These are phyloP conservation scores for Cavenderia fasciculata DNA, from an alignment of 78 protist species.

Conservation along the genomic window DNA sequence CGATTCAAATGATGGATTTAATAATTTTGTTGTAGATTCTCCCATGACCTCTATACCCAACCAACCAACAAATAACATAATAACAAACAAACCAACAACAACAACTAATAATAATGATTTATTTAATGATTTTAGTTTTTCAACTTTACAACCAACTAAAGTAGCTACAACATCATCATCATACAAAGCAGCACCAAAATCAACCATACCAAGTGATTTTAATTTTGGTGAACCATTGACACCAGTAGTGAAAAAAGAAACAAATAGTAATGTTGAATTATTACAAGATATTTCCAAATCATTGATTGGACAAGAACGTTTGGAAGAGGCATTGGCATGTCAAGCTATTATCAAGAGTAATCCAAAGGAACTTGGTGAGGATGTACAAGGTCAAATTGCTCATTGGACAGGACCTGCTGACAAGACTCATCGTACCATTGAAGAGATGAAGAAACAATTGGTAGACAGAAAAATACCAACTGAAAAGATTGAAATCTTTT, in stretches of 20 bases:
- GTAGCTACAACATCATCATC: slow-evolving; percentile 5
- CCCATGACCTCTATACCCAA: too few species aligned
- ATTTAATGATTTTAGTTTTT: too few species aligned
- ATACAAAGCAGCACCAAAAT: neutral
- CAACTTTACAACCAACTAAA: neutral
- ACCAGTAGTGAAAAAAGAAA: neutral
- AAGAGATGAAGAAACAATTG: slow-evolving; percentile 35
- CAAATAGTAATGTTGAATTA: neutral
- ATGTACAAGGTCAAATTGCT: slow-evolving; percentile 12
- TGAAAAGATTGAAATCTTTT: slow-evolving; percentile 44
- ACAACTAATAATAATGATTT: too few species aligned
- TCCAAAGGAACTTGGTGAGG: neutral
- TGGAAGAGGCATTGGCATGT: slow-evolving; percentile 56
- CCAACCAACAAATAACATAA: too few species aligned
- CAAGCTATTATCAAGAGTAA: slow-evolving; percentile 2
- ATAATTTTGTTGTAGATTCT: too few species aligned
- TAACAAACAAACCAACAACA: too few species aligned
- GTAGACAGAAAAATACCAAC: slow-evolving; percentile 22
- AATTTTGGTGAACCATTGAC: neutral
- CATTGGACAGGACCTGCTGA: slow-evolving; percentile 30
- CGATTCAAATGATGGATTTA: neutral
- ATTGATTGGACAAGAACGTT: slow-evolving; percentile 50
- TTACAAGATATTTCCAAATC: slow-evolving; percentile 29
- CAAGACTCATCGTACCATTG: slow-evolving; percentile 1
- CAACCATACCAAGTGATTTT: neutral